These are phyloP conservation scores for Colletotrichum tofieldiae DNA, from an alignment of 2,329 filamentous ascomycete genomes.

Conservation along the genomic window DNA sequence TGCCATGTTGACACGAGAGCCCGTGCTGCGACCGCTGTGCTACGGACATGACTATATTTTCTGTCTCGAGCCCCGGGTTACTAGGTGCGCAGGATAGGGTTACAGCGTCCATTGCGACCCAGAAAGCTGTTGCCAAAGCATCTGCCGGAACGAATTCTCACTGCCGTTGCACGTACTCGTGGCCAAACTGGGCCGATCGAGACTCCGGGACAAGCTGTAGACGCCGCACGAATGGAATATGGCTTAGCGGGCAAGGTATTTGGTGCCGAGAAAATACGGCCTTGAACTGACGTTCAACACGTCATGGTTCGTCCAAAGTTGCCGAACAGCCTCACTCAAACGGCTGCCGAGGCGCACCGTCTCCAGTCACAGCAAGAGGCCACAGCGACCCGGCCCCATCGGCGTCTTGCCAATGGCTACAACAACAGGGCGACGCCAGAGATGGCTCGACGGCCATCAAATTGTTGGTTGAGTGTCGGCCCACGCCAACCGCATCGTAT, in stretches of 20 bases:
- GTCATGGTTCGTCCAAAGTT: conserved; percentile 3
- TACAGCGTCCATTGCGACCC: not conserved
- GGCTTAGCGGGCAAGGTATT: not conserved
- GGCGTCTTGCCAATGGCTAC: not conserved
- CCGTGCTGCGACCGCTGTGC: not conserved
- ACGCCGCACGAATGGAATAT: no score
- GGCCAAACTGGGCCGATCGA: no score
- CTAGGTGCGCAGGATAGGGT: not conserved
- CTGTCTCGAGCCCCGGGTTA: not conserved
- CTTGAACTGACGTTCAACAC: not conserved
- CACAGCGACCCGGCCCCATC: not conserved
- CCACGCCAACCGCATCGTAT: not conserved
- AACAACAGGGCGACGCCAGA: not conserved
- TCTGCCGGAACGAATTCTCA: not conserved
- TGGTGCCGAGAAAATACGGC: not conserved
- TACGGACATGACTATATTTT: not conserved
- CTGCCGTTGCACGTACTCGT: not conserved
- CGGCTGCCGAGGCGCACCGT: not conserved
- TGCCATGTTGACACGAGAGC: not conserved
- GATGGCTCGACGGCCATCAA: not conserved
- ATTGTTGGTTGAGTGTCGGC: not conserved
- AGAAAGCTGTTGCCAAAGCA: not conserved
- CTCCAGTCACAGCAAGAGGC: conserved; percentile 10
- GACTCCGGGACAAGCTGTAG: no score
- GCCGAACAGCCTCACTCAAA: conserved; percentile 5